Base-by-base conservation (phyloP, 352 stramenopile genomes). In the Pythium folliculosum region DNA sequence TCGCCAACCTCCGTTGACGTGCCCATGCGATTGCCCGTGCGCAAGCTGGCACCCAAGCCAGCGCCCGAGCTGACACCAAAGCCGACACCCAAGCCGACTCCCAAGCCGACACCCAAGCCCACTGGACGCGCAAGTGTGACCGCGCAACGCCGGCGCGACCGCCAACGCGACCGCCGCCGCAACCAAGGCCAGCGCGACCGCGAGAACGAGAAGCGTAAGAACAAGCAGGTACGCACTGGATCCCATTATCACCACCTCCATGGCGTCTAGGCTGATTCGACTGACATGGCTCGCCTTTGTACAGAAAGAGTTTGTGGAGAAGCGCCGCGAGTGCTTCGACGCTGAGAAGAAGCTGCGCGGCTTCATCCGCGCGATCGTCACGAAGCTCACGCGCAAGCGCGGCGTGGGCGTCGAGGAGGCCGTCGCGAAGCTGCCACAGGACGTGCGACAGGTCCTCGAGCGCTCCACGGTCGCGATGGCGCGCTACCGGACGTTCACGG, bases 401-500 rank as follows among this genome's bases (percentile, higher is more conserved):
- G 14, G 51, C 27, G 19, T 72, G 9, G 30, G 19, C 14, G 22
- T 59, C 17, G 16, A 60, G 2, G 35, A 53, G 22, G 65, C 48
- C 30, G 55, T 72, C 12, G 13, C 44, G 21, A 19, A 38, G 17
- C 51, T 67, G 40, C 65, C 65, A 2, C 21, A 0, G 32, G 44
- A 59, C 7, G 51, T 67, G 32, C 65, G 40, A 7, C 3, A 8
- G 2, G 58, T 72, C 35, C 67, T 72, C 23, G 40, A n/a, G 2
- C 37, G 59, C 30, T 48, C 58, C 14, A 43, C 59, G 17, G 25
- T 22, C 14, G 53, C 53, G 22, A 38, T 72, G 51, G 7, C 9
- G 22, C 51, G 54, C 14, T 72, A 67, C 65, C 58, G 65, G n/a
- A 52, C 5, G 0, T 72, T 72, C 40, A 72, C 59, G 1, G 65